Base-by-base conservation (phyloP, 371 early-diverging fungal species). In the Mucor circinelloides region DNA sequence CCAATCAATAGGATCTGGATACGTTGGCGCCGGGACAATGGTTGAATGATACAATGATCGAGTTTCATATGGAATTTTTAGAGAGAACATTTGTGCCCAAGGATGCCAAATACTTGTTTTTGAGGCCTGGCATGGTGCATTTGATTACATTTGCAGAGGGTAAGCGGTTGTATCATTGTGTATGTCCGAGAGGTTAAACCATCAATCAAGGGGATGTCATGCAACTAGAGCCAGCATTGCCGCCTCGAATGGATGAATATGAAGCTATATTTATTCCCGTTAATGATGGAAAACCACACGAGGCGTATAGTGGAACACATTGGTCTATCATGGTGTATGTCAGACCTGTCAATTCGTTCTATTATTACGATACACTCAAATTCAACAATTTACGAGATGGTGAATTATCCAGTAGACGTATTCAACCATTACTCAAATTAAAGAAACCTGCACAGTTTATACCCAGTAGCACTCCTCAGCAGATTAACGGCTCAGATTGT, bases 41-140 rank as follows among this genome's bases (percentile, higher is more conserved):
- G 88, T 46, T 88, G 40, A 86, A 86, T 63, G 88, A 88, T 68
- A 83, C 85, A 2, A 81, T 88, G 40, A 75, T 88, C 57, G 77
- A 74, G 28, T 86, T 86, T 62, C 75, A 83, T 59, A 85, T 76
- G 70, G 88, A 88, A 52, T 81, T 75, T 62, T 71, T 82, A 5
- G 87, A 85, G 21, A 64, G 80, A 36, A 65, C 70, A 9, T 61
- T 67, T 58, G 67, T 79, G 58, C 67, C 73, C 13, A 69, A 63
- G 23, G 66, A 72, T 28, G 68, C 63, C 0, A 67, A 69, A 1
- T 73, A 78, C 27, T 21, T 79, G 3, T 67, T 85, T 27, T 67
- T 81, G 40, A 58, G 84, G 17, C 79, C 82, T 28, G 78, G 73
- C 7, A 78, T 78, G 38, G 75, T 74, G 0, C 79, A 80, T 50